Evolutionary conservation across 257 asterid species (phyloP).

Genomic region (Solanum lycopersicoides): DNA sequence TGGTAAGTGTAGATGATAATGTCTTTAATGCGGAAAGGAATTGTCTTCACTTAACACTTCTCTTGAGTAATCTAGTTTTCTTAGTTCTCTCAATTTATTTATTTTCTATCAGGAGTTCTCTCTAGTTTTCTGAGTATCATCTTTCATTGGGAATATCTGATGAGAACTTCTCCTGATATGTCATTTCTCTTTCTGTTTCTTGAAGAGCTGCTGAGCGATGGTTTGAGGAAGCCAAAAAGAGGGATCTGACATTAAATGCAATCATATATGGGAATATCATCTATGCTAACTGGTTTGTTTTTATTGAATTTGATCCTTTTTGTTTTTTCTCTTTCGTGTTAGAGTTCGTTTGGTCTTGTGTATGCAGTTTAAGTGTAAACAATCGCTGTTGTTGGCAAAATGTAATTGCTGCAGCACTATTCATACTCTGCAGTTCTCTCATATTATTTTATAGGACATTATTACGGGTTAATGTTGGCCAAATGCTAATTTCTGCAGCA

Average conservation of each 20-base stretch:
- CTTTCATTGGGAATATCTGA: not conserved
- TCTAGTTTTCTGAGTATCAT: not conserved
- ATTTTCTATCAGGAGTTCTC: not conserved
- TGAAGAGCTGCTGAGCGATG: constrained; percentile 89
- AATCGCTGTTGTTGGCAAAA: not conserved
- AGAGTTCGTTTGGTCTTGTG: not conserved
- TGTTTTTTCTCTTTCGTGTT: not conserved
- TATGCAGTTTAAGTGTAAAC: not conserved
- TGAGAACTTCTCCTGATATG: not conserved
- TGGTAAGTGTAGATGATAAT: not conserved
- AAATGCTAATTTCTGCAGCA: not conserved
- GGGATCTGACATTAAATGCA: constrained; percentile 50
- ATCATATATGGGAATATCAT: constrained; percentile 85
- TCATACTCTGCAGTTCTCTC: not conserved
- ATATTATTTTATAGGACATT: not conserved
- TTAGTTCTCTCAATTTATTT: not conserved
- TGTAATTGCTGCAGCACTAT: not conserved
- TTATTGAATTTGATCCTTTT: not conserved
- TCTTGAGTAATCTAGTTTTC: not conserved
- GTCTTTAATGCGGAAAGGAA: not conserved
- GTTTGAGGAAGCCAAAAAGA: constrained; percentile 88
- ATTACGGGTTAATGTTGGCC: not conserved
- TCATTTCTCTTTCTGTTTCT: constrained; percentile 23
- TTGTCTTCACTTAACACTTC: not conserved
- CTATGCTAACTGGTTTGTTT: constrained; percentile 73